Conservation (phyloP, 495 filamentous ascomycete genomes). For the Aspergillus bridgeri region DNA sequence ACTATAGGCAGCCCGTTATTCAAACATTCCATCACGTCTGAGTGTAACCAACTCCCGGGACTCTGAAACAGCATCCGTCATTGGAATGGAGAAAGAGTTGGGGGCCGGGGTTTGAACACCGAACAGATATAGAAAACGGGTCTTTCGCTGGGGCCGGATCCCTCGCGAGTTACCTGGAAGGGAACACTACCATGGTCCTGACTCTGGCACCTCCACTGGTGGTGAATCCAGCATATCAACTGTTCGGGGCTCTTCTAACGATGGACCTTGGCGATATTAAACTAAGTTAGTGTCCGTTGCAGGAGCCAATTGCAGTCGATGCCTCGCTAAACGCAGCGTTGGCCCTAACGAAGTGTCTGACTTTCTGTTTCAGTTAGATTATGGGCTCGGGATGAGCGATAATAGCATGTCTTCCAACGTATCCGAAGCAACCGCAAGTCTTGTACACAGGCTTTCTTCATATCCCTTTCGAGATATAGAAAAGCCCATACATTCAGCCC, state of each 20-base stretch:
- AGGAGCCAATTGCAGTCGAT: not conserved
- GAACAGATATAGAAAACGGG: not conserved
- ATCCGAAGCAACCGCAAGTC: too few species aligned
- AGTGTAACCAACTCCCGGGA: not conserved
- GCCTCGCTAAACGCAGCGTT: too few species aligned
- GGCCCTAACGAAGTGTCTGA: not conserved
- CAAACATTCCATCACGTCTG: not conserved
- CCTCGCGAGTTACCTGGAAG: not conserved
- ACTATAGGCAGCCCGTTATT: not conserved
- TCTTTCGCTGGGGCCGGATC: not conserved
- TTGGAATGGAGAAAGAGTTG: not conserved
- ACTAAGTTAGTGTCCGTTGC: not conserved
- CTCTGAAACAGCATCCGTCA: not conserved
- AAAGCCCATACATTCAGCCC: too few species aligned
- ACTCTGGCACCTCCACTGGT: not conserved
- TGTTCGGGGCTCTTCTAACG: not conserved
- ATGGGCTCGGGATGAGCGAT: too few species aligned
- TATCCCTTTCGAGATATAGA: too few species aligned
- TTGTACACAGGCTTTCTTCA: too few species aligned
- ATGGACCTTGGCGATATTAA: not conserved
- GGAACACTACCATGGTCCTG: not conserved
- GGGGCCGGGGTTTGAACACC: not conserved
- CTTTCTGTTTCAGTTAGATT: not conserved
- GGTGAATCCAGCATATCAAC: not conserved
- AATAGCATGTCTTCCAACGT: too few species aligned